Percentiles rank a stretch among this genome's conserved stretches.
These are phyloP conservation scores for Volutella citrinella DNA, from an alignment of 2,329 filamentous ascomycete genomes.

Conservation along the genomic window DNA sequence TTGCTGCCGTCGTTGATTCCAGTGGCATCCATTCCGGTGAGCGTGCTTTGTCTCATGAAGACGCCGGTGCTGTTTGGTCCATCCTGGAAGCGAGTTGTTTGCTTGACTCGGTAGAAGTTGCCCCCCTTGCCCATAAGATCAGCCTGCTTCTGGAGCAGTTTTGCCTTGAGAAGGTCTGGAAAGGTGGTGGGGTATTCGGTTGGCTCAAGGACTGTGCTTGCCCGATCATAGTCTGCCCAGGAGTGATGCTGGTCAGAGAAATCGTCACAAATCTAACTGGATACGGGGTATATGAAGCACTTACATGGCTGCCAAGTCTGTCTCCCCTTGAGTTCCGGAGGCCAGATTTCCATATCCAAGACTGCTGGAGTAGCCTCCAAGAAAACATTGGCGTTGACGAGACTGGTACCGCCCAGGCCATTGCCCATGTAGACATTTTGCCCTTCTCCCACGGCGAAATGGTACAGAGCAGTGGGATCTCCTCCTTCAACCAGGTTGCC, in stretches of 20 bases:
- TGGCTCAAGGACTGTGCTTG: slow-evolving; percentile 56
- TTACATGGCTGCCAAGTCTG: slow-evolving; percentile 46
- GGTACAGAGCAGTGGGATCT: slow-evolving; percentile 60
- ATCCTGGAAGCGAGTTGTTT: slow-evolving; percentile 61
- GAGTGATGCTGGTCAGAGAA: no score
- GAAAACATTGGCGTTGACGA: slow-evolving; percentile 68
- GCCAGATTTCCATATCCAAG: slow-evolving; percentile 55
- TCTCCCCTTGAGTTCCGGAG: slow-evolving; percentile 49
- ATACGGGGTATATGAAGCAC: no score
- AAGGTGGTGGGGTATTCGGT: slow-evolving; percentile 55
- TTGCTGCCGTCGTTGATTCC: slow-evolving; percentile 68
- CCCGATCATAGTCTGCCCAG: slow-evolving; percentile 58
- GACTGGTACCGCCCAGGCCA: slow-evolving; percentile 62
- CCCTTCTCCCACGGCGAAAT: slow-evolving; percentile 60
- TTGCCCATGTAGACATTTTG: slow-evolving; percentile 62
- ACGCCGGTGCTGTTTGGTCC: slow-evolving; percentile 63
- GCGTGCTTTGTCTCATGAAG: slow-evolving; percentile 56
- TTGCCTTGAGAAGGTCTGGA: slow-evolving; percentile 56
- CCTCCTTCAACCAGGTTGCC: slow-evolving; percentile 36
- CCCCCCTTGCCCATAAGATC: slow-evolving; percentile 45
- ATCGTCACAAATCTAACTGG: no score
- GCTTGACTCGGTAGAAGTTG: slow-evolving; percentile 54
- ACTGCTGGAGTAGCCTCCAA: slow-evolving; percentile 55
- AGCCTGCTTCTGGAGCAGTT: slow-evolving; percentile 56
- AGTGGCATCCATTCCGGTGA: slow-evolving; percentile 61